Conservation (phyloP, 2,329 filamentous ascomycete genomes). For the Thelonectria rubi region DNA sequence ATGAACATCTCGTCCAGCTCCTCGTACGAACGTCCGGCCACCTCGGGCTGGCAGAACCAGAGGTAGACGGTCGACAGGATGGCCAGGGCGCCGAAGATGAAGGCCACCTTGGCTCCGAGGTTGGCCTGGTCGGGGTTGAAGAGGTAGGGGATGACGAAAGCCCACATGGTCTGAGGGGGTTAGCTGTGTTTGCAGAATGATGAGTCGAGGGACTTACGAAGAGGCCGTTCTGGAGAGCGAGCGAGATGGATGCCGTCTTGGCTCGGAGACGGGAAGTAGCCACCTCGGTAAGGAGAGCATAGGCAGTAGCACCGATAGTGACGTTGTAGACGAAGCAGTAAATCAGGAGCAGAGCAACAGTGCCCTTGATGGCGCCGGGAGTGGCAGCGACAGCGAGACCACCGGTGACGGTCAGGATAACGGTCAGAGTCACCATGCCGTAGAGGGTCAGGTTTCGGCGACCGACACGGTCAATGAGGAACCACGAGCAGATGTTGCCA, state of each 20-base stretch:
- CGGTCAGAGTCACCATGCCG: slow-evolving; percentile 45
- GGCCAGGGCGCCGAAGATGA: slow-evolving; percentile 30
- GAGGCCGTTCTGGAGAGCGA: slow-evolving; percentile 23
- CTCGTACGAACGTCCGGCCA: slow-evolving; percentile 31
- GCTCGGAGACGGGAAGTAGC: slow-evolving; percentile 50
- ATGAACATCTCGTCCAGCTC: slow-evolving; percentile 31
- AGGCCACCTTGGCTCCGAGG: slow-evolving; percentile 27
- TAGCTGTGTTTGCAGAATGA: not conserved
- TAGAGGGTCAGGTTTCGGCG: slow-evolving; percentile 49
- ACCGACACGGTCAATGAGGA: slow-evolving; percentile 49
- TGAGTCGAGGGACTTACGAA: slow-evolving; percentile 24
- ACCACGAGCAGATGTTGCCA: slow-evolving; percentile 53
- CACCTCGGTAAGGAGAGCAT: slow-evolving; percentile 50
- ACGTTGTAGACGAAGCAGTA: slow-evolving; percentile 52
- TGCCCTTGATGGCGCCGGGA: slow-evolving; percentile 36
- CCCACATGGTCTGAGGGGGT: slow-evolving; percentile 28
- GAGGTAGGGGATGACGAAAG: slow-evolving; percentile 28
- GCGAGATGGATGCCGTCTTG: slow-evolving; percentile 47
- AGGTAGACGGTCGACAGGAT: slow-evolving; percentile 23
- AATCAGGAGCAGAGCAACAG: slow-evolving; percentile 49
- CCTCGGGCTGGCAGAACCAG: slow-evolving; percentile 33
- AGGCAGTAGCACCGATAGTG: slow-evolving; percentile 52
- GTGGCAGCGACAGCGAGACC: slow-evolving; percentile 44
- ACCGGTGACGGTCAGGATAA: slow-evolving; percentile 50
- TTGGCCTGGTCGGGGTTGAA: slow-evolving; percentile 33